These are phyloP conservation scores for Mycena pura DNA, from an alignment of 768 basidiomycete genomes.

Conservation along the genomic window DNA sequence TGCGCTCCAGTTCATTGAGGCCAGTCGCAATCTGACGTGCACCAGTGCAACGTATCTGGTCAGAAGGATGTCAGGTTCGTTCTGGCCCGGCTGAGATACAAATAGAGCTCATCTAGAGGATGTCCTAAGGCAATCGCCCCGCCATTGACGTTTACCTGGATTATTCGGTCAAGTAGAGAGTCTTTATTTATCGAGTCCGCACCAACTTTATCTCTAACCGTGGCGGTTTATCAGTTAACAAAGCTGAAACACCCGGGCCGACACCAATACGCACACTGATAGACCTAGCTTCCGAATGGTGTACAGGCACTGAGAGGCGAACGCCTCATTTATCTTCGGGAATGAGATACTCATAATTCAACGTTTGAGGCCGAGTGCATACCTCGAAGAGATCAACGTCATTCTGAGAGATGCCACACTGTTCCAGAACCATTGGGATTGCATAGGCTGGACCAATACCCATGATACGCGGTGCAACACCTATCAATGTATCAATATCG, in stretches of 20 bases:
- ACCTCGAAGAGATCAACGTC: conserved; percentile 88
- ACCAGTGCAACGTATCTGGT: conserved; percentile 75
- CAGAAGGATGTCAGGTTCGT: conserved; percentile 25
- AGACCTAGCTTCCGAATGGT: conserved; percentile 70
- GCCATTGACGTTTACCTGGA: conserved; percentile 87
- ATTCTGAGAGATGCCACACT: conserved; percentile 65
- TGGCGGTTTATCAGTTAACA: background rate
- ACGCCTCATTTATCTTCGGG: conserved; percentile 94
- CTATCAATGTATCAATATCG: conserved; percentile 37
- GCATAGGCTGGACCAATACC: conserved; percentile 86
- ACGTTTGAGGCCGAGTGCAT: conserved; percentile 12
- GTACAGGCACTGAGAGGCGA: conserved; percentile 85
- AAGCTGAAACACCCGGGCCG: background rate
- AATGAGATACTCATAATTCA: background rate
- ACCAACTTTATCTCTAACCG: conserved; percentile 45
- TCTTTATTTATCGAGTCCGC: background rate
- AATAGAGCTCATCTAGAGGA: conserved; percentile 80
- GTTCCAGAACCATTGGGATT: conserved; percentile 78
- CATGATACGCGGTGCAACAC: conserved; percentile 84
- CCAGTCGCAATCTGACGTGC: conserved; percentile 87
- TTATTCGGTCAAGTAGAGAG: conserved; percentile 37
- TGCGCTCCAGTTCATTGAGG: conserved; percentile 71
- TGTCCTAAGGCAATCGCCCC: conserved; percentile 90
- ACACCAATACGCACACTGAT: conserved; percentile 39
- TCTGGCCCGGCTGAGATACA: background rate